Evolutionary conservation across 176 grass and related monocot genomes (phyloP).

Genomic region (Musa troglodytarum): DNA sequence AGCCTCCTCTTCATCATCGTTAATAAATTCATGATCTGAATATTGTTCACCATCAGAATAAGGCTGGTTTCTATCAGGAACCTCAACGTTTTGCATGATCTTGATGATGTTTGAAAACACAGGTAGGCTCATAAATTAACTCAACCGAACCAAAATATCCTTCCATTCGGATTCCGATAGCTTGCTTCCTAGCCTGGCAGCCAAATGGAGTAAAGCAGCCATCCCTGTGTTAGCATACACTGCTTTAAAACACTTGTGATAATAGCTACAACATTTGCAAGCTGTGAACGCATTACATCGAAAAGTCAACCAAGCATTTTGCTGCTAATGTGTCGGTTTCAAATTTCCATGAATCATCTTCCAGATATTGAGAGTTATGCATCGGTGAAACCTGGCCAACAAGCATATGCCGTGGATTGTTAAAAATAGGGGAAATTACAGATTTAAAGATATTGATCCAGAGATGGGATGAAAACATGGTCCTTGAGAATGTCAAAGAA

Average conservation of each 20-base stretch:
- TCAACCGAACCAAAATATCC: conserved; percentile 43
- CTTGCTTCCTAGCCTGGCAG: conserved; percentile 54
- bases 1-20: conserved; percentile 78
- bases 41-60: too few relatives aligned
- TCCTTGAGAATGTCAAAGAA: conserved; percentile 94
- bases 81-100: too few relatives aligned
- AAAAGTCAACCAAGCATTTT: conserved; percentile 79
- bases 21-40: too few relatives aligned
- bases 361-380: conserved; percentile 29
- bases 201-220: conserved; percentile 61
- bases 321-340: conserved; percentile 67
- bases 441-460: conserved; percentile 78
- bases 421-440: conserved; percentile 85
- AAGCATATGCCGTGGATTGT: conserved; percentile 26
- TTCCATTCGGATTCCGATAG: conserved; percentile 70
- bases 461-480: conserved; percentile 71
- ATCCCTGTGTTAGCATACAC: conserved; percentile 58
- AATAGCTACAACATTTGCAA: conserved; percentile 54
- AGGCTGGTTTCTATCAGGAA: too few relatives aligned
- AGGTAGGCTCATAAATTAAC: too few relatives aligned
- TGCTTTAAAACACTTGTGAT: conserved; percentile 64
- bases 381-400: conserved; percentile 31
- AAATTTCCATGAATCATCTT: conserved; percentile 45
- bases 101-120: too few relatives aligned
- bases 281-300: conserved; percentile 59